Evolutionary conservation across 163 green algal species (phyloP), one percentile per base, ranked within the genome.

Genomic region (Chlamydomonas reinhardtii): DNA sequence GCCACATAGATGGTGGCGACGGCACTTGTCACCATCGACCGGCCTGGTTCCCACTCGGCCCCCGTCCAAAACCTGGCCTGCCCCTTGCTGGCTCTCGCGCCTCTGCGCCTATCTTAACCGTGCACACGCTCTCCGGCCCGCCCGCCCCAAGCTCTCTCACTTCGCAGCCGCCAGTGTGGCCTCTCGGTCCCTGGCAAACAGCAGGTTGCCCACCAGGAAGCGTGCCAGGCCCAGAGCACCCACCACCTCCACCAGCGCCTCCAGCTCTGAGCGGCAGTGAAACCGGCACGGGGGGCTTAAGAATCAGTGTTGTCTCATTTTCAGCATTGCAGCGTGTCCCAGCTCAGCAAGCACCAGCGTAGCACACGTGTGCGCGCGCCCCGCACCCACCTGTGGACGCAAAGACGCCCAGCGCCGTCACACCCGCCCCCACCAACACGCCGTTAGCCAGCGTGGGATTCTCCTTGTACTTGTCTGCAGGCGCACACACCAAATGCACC

Each of bases 111-210:
- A n/a, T n/a, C n/a, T n/a, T n/a, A n/a, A n/a, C n/a, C n/a, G n/a
- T n/a, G n/a, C n/a, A n/a, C n/a, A n/a, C n/a, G n/a, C n/a, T n/a
- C n/a, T n/a, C n/a, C n/a, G n/a, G n/a, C n/a, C n/a, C n/a, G n/a
- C n/a, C n/a, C n/a, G n/a, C n/a, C n/a, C n/a, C n/a, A n/a, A n/a
- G n/a, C n/a, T n/a, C 31, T 14, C 31, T 25, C 16, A 81, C 74
- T 34, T 81, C 56, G 61, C 32, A 2, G 31, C 19, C 11, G 31
- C 74, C 25, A 82, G 75, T 16, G 75, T 82, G 2, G 35, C 75
- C 75, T 82, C 75, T 0, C 75, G 59, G 61, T 82, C 75, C 59
- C 56, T 69, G 14, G 75, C 75, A 25, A 82, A 82, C 75, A 82
- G 59, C 56, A 82, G 59, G 34, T 61, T 73, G 25, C 15, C 25